Evolutionary conservation across 768 basidiomycete species (phyloP).

Genomic region (Goffeauzyma gilvescens): DNA sequence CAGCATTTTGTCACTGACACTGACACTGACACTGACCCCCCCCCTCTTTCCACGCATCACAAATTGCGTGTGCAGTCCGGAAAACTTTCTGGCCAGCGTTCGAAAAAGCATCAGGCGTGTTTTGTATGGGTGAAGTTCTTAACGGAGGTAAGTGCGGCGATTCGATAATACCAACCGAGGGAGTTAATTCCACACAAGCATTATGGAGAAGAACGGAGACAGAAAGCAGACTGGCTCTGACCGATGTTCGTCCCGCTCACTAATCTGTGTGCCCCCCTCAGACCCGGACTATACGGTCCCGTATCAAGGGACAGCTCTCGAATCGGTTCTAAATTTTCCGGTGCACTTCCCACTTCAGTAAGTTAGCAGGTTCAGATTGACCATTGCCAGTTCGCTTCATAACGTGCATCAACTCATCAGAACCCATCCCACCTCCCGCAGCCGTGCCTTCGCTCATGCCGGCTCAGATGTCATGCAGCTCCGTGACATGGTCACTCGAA

Average conservation of each 20-base stretch:
- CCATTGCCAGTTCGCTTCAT: no score
- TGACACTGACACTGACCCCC: no score
- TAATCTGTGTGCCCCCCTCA: not conserved
- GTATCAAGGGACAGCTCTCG: conserved; percentile 21
- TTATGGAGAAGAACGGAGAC: no score
- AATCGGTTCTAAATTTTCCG: conserved; percentile 30
- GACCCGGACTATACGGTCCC: conserved; percentile 22
- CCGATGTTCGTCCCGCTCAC: no score
- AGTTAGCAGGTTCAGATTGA: conserved; percentile 7
- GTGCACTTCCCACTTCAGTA: conserved; percentile 28
- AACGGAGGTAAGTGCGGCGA: conserved; percentile 22
- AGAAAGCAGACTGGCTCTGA: not conserved
- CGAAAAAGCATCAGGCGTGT: conserved; percentile 53
- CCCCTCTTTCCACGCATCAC: no score
- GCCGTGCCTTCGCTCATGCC: conserved; percentile 4
- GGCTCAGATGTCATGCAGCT: conserved; percentile 4
- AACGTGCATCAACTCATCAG: no score
- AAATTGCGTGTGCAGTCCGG: conserved; percentile 35
- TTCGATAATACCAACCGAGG: no score
- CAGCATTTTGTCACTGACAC: no score
- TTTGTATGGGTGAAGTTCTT: conserved; percentile 64
- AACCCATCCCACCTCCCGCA: not conserved
- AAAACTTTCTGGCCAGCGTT: conserved; percentile 60
- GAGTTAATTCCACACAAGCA: no score
- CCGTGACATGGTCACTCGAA: conserved; percentile 3